phyloP scores from a whole-genome alignment of 1,284 basidiomycete species.

The Cutaneotrichosporon mucoides region DNA sequence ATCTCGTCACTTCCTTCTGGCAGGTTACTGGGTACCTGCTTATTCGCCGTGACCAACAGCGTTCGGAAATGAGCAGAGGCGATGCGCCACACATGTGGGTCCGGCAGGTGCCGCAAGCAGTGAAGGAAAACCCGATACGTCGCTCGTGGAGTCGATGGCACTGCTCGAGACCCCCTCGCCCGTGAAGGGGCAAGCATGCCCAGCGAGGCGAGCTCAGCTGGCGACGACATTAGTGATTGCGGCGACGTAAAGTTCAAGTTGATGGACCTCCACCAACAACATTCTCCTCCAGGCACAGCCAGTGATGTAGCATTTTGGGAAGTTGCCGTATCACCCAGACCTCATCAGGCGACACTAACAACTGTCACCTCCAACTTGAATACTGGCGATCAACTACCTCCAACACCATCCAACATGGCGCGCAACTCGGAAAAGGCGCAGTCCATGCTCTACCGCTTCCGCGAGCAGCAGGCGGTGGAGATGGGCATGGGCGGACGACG shows the following conservation, averaged over 20 bases:
- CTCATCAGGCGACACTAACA: neutral
- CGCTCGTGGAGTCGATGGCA: constrained; percentile 4
- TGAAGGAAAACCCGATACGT: constrained; percentile 35
- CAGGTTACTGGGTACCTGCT: neutral
- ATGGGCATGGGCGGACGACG: constrained; percentile 71
- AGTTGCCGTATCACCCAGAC: no score
- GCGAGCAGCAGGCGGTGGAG: constrained; percentile 92
- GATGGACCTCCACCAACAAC: no score
- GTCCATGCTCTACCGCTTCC: constrained; percentile 98
- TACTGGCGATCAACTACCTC: neutral
- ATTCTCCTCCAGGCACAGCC: neutral
- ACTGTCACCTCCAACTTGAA: neutral
- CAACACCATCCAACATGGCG: constrained; percentile 54
- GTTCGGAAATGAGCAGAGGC: constrained; percentile 23
- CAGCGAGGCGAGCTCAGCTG: neutral
- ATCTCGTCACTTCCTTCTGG: neutral
- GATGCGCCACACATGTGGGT: constrained; percentile 40
- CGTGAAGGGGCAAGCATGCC: neutral
- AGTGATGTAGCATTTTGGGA: neutral
- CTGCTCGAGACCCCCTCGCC: neutral
- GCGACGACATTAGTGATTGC: neutral
- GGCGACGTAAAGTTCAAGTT: no score
- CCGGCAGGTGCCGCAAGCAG: constrained; percentile 33
- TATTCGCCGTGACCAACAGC: neutral
- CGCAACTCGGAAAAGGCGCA: constrained; percentile 97